Evolutionary conservation across 331 rosid species (phyloP), one percentile per base, ranked within the genome.

Genomic region (Spiraea crenata): DNA sequence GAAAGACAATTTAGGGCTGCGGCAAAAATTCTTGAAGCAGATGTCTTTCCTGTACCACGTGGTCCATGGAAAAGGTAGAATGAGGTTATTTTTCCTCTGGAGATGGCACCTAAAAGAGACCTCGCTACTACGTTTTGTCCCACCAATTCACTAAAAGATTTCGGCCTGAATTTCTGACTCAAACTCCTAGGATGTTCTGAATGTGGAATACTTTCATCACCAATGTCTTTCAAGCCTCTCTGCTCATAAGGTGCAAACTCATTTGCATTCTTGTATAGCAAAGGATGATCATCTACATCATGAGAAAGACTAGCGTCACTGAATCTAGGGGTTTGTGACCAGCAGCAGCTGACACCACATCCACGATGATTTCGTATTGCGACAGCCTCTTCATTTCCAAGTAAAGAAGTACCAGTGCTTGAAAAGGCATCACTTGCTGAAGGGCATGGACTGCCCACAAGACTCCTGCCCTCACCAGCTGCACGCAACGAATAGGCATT

Each of bases 1-100:
- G 95, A 86, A 78, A 88, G 87, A 65, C 98, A 92, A 88, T 90
- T 89, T 74, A 92, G 65, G 37, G 98, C 95, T 16, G 95, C 96
- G 42, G 98, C 91, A 82, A 92, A 92, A 61, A 90, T 86, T 64
- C 95, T 90, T 5, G 96, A 82, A 4, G 92, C 90, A 17, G 92
- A 92, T 57, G 96, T 92, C 76, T 92, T 92, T 46, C 98, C 98
- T 0, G 98, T 90, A 25, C 98, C 98, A 5, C 96, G 90, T 3
- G 92, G 91, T 40, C 98, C 98, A 67, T 90, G 86, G 62, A 92
- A 92, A 67, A 92, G 82, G 79, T 90, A 92, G 81, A 92, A 77
- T 5, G 96, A 83, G 16, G 83, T 60, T 67, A 92, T 82, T 85
- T 91, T 84, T 74, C 90, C 92, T 68, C 72, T 83, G 38, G 50